Evolutionary conservation across 768 basidiomycete genomes (phyloP).

Genomic region (Termitomyces sp.): DNA sequence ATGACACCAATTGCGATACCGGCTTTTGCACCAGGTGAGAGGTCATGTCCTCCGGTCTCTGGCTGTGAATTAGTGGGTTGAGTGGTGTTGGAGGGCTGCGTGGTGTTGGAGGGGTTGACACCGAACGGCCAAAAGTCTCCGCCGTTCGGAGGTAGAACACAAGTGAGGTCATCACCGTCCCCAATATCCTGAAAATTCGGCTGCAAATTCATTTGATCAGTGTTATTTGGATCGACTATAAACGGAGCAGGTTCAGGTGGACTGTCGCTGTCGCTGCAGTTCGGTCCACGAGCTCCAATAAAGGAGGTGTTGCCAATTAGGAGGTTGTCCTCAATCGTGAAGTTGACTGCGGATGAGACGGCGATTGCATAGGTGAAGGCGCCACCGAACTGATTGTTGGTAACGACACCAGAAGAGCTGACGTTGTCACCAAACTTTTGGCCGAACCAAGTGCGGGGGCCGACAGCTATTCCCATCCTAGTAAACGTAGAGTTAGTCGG

Average conservation of each 20-base stretch:
- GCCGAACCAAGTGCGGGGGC: conserved; percentile 76
- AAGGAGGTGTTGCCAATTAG: conserved; percentile 71
- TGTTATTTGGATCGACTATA: conserved; percentile 46
- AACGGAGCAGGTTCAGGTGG: conserved; percentile 58
- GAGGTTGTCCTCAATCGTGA: conserved; percentile 59
- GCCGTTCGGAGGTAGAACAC: conserved; percentile 61
- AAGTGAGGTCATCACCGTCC: conserved; percentile 58
- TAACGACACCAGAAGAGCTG: conserved; percentile 49
- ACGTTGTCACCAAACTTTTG: conserved; percentile 47
- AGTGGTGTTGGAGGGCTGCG: conserved; percentile 21
- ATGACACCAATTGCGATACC: conserved; percentile 48
- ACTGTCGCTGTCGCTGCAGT: conserved; percentile 48
- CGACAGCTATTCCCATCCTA: conserved; percentile 80
- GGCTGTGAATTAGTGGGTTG: conserved; percentile 8
- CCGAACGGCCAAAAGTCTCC: conserved; percentile 76
- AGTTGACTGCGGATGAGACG: conserved; percentile 58
- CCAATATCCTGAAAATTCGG: conserved; percentile 45
- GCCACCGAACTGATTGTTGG: conserved; percentile 55
- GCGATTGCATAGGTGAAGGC: conserved; percentile 77
- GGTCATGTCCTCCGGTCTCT: background rate
- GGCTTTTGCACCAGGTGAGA: conserved; percentile 7
- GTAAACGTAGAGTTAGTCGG: background rate
- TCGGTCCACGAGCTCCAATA: conserved; percentile 64
- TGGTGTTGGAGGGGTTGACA: conserved; percentile 36
- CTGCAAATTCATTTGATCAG: conserved; percentile 42